Conservation (phyloP, 2,329 filamentous ascomycete genomes). For the Lecanosticta acicola region DNA sequence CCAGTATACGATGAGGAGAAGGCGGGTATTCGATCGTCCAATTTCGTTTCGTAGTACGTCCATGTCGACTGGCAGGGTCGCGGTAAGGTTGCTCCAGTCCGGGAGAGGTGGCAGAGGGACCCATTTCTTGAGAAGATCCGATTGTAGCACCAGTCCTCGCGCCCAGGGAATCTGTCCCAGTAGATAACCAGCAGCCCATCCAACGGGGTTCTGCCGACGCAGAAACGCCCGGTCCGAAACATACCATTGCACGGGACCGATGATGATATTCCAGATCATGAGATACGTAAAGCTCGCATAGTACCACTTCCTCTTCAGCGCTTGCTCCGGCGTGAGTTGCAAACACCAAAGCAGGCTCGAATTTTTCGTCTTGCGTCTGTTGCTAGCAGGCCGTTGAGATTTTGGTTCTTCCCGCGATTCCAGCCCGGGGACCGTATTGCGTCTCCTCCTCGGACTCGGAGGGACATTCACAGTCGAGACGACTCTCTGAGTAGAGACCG, state of each 20-base stretch:
- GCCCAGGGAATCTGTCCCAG: slow-evolving; percentile 72
- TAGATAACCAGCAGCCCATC: slow-evolving; percentile 87
- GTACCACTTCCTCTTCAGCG: slow-evolving; percentile 68
- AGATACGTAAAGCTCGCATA: slow-evolving; percentile 77
- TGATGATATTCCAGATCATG: slow-evolving; percentile 59
- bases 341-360: slow-evolving; percentile 67
- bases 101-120: slow-evolving; percentile 60
- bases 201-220: slow-evolving; percentile 69
- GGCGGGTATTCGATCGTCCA: slow-evolving; percentile 75
- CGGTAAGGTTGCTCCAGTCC: slow-evolving; percentile 8
- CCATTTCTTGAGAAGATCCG: no score
- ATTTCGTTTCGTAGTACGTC: slow-evolving; percentile 58
- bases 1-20: slow-evolving; percentile 72
- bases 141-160: no score
- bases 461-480: neutral
- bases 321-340: slow-evolving; percentile 73
- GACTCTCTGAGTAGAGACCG: no score
- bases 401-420: slow-evolving; percentile 6
- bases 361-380: slow-evolving; percentile 49
- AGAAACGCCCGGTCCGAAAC: slow-evolving; percentile 65
- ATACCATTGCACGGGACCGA: slow-evolving; percentile 66
- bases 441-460: slow-evolving; percentile 9
- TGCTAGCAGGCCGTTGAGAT: neutral
- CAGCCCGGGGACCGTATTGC: slow-evolving; percentile 24
- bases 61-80: slow-evolving; percentile 41